Evolutionary conservation across 2,329 filamentous ascomycete genomes (phyloP).

Genomic region (Aspergillus sp.): DNA sequence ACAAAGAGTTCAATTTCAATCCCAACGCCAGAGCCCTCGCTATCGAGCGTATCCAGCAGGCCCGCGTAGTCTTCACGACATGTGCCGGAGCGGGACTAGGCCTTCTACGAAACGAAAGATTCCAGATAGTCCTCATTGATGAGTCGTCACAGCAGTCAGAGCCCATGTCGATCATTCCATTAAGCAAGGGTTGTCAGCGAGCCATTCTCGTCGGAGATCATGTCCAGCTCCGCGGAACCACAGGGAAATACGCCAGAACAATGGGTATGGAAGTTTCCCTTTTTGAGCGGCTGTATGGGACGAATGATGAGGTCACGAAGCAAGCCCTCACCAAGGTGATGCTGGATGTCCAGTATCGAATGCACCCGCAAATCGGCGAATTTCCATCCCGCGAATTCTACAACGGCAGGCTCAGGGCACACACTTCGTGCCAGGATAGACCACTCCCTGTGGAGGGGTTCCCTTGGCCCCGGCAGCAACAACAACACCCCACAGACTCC

Average conservation of each 20-base stretch:
- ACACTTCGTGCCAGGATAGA: neutral
- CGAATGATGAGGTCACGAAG: neutral
- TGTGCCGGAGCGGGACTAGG: neutral
- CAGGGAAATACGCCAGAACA: neutral
- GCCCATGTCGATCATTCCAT: neutral
- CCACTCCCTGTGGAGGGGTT: neutral
- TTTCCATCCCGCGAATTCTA: neutral
- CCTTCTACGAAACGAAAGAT: neutral
- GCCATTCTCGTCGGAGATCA: neutral
- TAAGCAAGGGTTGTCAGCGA: neutral
- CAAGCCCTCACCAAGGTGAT: neutral
- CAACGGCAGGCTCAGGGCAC: neutral
- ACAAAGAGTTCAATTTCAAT: neutral
- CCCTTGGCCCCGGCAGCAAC: neutral
- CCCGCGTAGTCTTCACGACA: conserved; percentile 1
- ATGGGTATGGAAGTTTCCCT: neutral
- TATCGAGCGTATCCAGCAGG: neutral
- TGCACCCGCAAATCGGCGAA: neutral
- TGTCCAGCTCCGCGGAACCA: neutral
- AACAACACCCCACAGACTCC: neutral
- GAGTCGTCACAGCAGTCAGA: neutral
- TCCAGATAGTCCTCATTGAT: neutral
- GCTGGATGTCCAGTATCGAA: conserved; percentile 1
- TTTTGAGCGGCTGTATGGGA: neutral
- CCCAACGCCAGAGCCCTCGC: neutral